Evolutionary conservation across 2,329 filamentous ascomycete genomes (phyloP).

Genomic region (Davidsoniella australis): DNA sequence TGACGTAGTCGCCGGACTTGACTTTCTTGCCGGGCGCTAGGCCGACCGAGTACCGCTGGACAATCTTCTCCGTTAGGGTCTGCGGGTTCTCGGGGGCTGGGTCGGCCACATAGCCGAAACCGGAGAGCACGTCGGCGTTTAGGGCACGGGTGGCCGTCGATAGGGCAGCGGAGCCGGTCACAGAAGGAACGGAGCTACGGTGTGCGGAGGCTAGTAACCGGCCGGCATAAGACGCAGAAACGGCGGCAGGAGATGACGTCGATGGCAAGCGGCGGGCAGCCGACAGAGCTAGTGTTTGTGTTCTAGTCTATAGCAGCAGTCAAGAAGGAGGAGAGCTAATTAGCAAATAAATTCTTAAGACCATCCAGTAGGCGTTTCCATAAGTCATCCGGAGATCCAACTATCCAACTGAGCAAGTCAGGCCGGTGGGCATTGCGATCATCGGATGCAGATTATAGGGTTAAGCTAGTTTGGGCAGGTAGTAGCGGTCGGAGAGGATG

Average conservation of each 20-base stretch:
- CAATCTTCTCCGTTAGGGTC: constrained; percentile 83
- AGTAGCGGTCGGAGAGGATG: background rate
- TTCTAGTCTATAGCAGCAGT: background rate
- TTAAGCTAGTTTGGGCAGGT: constrained; percentile 10
- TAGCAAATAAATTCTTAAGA: background rate
- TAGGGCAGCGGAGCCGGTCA: background rate
- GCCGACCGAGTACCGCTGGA: constrained; percentile 65
- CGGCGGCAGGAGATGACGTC: too few species aligned
- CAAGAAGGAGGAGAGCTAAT: background rate
- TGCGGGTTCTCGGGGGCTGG: constrained; percentile 33
- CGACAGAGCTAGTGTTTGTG: constrained; percentile 6
- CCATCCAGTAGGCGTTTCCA: too few species aligned
- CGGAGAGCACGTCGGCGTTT: constrained; percentile 5
- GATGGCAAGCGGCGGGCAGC: constrained; percentile 6
- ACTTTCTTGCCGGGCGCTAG: constrained; percentile 60
- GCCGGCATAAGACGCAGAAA: background rate
- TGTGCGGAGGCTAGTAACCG: background rate
- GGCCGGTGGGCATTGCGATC: background rate
- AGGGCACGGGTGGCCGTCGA: constrained; percentile 13
- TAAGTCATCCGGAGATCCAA: too few species aligned
- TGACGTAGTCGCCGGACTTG: constrained; percentile 68
- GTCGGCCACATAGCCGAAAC: constrained; percentile 3
- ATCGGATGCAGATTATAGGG: background rate
- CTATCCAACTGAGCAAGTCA: too few species aligned
- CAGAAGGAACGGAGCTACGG: background rate